Evolutionary conservation across 768 basidiomycete genomes (phyloP), one percentile per base, ranked within the genome.

Genomic region (Erythrobasidium yunnanense): DNA sequence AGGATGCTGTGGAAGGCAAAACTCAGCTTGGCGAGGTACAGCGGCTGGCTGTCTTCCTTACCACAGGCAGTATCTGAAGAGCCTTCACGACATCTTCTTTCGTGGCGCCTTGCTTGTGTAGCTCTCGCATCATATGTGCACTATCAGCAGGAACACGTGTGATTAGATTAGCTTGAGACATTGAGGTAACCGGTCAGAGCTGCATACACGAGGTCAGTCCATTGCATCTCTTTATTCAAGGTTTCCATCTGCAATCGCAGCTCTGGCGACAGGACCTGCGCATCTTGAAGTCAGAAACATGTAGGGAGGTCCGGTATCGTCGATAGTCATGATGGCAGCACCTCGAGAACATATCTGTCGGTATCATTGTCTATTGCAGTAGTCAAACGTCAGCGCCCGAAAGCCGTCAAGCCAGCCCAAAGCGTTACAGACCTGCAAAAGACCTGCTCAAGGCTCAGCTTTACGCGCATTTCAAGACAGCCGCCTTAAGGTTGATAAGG

Each of bases 181-280:
- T n/a, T n/a, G n/a, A n/a, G n/a, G n/a, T n/a, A n/a, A n/a, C n/a
- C n/a, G n/a, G n/a, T n/a, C n/a, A n/a, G n/a, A n/a, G n/a, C n/a
- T n/a, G n/a, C n/a, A 78, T 76, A 96, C 93, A 96, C 84, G 35
- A 95, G 82, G 78, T 97, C 95, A 2, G 92, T 96, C 86, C 90
- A 99, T 74, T 95, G 89, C 34, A 76, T 73, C 18, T 75, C 27
- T 81, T 74, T 67, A 75, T 87, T 82, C 71, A 84, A 78, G 23
- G 78, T 79, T 73, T 87, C 81, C 80, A 95, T 84, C 74, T 87
- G 83, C 51, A 88, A 80, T 58, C 95, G 87, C 47, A 96, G 80
- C 71, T 88, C 84, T 1, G 86, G 85, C 0, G 85, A 87, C 33
- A 91, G 81, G 65, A 93, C 89, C 75, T 92, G 49, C 15, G 3